phyloP scores from a whole-genome alignment of 192 early-diverging fungal species.

The Umbelopsis isabellina region DNA sequence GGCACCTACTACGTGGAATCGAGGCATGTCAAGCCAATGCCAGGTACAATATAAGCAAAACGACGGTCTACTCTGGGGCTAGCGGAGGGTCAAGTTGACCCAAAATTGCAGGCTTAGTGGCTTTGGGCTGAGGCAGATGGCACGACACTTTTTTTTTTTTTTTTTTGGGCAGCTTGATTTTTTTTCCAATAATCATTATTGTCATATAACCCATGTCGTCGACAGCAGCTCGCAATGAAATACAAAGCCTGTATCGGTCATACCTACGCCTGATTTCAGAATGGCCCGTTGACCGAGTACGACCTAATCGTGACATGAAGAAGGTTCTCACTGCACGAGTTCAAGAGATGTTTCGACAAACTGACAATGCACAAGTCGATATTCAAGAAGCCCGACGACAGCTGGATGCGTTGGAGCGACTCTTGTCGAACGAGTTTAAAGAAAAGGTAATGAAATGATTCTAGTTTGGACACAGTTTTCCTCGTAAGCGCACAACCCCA shows the following conservation, averaged over 20 bases:
- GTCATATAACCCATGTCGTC: conserved; percentile 1
- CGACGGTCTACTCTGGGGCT: not conserved
- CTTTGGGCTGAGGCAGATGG: not conserved
- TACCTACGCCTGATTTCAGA: conserved; percentile 61
- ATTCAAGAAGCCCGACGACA: conserved; percentile 43
- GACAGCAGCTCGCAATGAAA: conserved; percentile 23
- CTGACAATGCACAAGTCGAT: conserved; percentile 31
- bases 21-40: not conserved
- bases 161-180: not conserved
- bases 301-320: conserved; percentile 72
- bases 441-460: conserved; percentile 41
- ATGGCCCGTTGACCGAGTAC: conserved; percentile 72
- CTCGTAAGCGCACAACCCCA: not conserved
- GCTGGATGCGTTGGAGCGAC: conserved; percentile 47
- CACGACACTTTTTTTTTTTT: conserved; percentile 10
- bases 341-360: conserved; percentile 47
- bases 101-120: not conserved
- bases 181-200: too few species aligned
- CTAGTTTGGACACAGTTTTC: too few species aligned
- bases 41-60: not conserved
- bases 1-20: conserved; percentile 68
- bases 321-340: conserved; percentile 57
- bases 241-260: conserved; percentile 53
- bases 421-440: conserved; percentile 56
- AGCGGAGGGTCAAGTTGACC: too few species aligned